Base-by-base conservation (phyloP, 306 rosid genomes). In the Delonix regia region DNA sequence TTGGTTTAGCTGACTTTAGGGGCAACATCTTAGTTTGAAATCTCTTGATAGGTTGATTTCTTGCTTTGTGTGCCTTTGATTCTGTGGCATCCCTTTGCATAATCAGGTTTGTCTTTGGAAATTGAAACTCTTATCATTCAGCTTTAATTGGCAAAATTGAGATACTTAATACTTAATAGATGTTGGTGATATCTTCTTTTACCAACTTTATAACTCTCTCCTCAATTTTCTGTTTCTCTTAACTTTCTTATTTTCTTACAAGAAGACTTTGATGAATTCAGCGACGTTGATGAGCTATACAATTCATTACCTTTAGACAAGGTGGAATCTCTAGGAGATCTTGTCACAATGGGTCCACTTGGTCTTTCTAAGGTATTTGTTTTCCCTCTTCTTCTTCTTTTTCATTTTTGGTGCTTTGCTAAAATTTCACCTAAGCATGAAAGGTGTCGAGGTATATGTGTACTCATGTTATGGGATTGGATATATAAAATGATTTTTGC, bases 1-100 rank as follows among this genome's bases (percentile, higher is more conserved):
- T 87, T 41, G 98, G 88, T 84, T 96, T 96, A 34, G 99, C 96
- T 6, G 92, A 91, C 69, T 86, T 96, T 55, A 93, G 98, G 79
- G 98, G 98, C 83, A 96, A 86, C 51, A 84, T 80, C 90, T 96
- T 55, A 41, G 53, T 67, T 67, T 67, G 53, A 42, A 67, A 67
- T 67, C 28, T 67, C 72, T 67, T 42, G 44, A 91, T 83, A 13
- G 88, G 86, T 49, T 53, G 77, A 82, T 81, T 88, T 41, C 69
- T 92, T 75, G 66, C 61, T 69, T 78, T 91, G 67, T 75, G 84
- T 42, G 84, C 42, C 84, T 86, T 84, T 62, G 83, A 80, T 44
- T 87, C 93, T 56, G 71, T 66, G 69, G 82, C 79, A 75, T 85
- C 84, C 86, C 87, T 81, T 47, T 89, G 56, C 92, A 94, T 69